Base-by-base conservation (phyloP, 2,329 filamentous ascomycete species). In the Sordariomycetes sp. region DNA sequence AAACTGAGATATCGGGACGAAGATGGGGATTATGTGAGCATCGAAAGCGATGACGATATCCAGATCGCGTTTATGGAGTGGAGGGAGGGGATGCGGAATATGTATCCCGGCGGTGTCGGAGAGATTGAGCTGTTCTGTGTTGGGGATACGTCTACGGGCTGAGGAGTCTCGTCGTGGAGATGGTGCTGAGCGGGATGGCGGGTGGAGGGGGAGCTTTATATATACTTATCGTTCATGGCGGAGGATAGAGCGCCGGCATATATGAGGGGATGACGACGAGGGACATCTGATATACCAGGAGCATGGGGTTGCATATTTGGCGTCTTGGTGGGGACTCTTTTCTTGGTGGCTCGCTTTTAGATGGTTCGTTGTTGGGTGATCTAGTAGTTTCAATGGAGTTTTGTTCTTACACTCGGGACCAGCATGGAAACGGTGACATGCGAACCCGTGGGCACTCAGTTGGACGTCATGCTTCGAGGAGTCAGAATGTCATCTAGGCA, bases 51-150 rank as follows among this genome's bases (percentile, higher is more conserved):
- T 66, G 94, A 99, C 66, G 94, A 97, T 64, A 94, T 99, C 51
- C 90, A 95, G 66, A 91, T 94, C 65, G 94, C 94, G 4, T 96
- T 99, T 68, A 87, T 92, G 70, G 92, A 95, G 65, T 97, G 92
- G 92, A 85, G 89, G 37, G 91, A 96, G 67, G 87, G 79, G 69
- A 69, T 76, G 34, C 72, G 73, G 60, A 77, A 76, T 64, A 75
- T 76, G 69, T 79, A 80, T 56, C 79, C 81, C 56, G 87, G 86
- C 51, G 85, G 87, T 63, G 85, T 95, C 51, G 91, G 90, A 63
- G 91, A 96, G 77, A 95, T 96, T 71, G 89, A 96, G 70, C 82
- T 94, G 61, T 93, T 88, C 74, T 93, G 89, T 72, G 77, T 86
- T 63, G 76, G 82, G 68, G 79, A 79, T 61, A 74, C 68, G 12